These are phyloP conservation scores for Entonaema liquescens DNA, from an alignment of 495 filamentous ascomycete genomes.

Conservation along the genomic window DNA sequence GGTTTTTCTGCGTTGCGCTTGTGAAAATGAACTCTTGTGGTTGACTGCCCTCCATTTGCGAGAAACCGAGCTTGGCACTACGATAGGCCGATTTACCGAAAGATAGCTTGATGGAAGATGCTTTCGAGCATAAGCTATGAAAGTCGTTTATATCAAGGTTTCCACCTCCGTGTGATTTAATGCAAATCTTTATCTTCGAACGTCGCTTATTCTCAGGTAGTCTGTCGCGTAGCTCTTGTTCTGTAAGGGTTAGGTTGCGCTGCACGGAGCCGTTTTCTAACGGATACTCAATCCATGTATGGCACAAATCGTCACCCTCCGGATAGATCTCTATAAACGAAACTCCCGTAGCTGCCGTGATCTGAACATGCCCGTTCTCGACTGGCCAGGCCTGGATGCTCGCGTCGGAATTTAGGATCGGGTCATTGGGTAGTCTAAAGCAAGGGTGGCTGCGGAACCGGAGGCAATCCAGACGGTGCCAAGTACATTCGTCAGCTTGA, in stretches of 20 bases:
- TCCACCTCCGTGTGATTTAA: slow-evolving; percentile 79
- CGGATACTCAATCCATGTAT: slow-evolving; percentile 79
- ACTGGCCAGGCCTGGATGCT: slow-evolving; percentile 90
- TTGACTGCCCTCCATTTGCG: slow-evolving; percentile 74
- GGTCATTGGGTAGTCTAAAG: slow-evolving; percentile 84
- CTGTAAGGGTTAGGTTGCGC: slow-evolving; percentile 74
- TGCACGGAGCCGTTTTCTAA: slow-evolving; percentile 68
- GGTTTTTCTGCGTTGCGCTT: slow-evolving; percentile 70
- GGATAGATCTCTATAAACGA: slow-evolving; percentile 82
- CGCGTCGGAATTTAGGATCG: slow-evolving; percentile 68
- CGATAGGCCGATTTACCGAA: slow-evolving; percentile 79
- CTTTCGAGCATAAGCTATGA: slow-evolving; percentile 70
- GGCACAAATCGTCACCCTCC: slow-evolving; percentile 78
- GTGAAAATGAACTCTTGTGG: slow-evolving; percentile 79
- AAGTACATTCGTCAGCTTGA: slow-evolving; percentile 80
- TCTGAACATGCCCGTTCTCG: slow-evolving; percentile 79
- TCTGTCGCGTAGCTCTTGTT: slow-evolving; percentile 74
- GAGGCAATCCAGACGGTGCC: slow-evolving; percentile 88
- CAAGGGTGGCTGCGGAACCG: slow-evolving; percentile 91
- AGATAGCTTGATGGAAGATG: slow-evolving; percentile 72
- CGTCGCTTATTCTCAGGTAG: slow-evolving; percentile 76
- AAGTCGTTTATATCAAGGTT: slow-evolving; percentile 79
- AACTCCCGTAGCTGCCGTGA: slow-evolving; percentile 83
- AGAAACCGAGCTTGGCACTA: slow-evolving; percentile 78
- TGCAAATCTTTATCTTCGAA: slow-evolving; percentile 71